Evolutionary conservation across 2,329 filamentous ascomycete species (phyloP), one percentile per base, ranked within the genome.

Genomic region (Fusarium duplospermum): DNA sequence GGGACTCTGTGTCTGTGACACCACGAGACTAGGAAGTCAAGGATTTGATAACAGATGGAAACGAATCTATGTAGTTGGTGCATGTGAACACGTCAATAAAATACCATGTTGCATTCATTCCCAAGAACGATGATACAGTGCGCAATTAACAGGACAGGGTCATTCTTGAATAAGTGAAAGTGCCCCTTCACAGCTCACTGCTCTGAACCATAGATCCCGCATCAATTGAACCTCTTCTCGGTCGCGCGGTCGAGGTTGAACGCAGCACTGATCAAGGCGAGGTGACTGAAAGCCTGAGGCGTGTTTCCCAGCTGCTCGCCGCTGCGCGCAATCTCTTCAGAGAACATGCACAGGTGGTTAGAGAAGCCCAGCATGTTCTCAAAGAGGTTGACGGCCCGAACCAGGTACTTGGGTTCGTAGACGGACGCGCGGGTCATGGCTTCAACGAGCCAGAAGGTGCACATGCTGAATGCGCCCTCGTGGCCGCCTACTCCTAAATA

Each of bases 371-470:
- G 85, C 87, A 94, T 93, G 77, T 94, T 94, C 82, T 95, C 93
- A 76, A 95, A 95, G 47, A 94, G 85, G 74, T 89, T 92, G 74
- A 93, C 87, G 8, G 93, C 89, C 13, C 87, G 85, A 14, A 85
- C 81, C 22, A 92, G 83, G 74, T 93, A 93, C 72, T 89, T 91
- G n/a, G 85, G 84, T 73, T 93, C 90, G 80, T 93, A 92, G 57
- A 86, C 84, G 74, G 88, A 84, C 73, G 92, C 92, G 35, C 93
- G 87, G 33, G 92, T 93, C 83, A 95, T 87, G 27, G 93, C 92
- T 82, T 95, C 93, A 14, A 95, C 92, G 0, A 94, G 89, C 93
- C 93, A 95, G 80, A 95, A 95, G 1, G 93, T 95, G 79, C 93
- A 94, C 92, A 95, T 94, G 78, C 89, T 91, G 79, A 95, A 95